Percentiles rank a stretch among this genome's conserved stretches.
phyloP scores from a whole-genome alignment of 495 filamentous ascomycete genomes.

The Daldinia vernicosa region DNA sequence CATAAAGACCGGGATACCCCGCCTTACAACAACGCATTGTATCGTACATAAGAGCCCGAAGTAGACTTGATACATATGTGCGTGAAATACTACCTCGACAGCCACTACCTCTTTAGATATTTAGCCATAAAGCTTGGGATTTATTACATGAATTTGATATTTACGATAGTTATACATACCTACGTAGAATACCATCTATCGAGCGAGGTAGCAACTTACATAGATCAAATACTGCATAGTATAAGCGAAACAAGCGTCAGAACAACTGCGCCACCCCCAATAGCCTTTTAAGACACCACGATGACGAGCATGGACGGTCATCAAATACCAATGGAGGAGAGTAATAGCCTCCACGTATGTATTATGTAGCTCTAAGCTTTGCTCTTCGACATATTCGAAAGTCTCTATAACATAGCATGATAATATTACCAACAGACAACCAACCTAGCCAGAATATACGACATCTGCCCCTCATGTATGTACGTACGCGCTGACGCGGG shows the following conservation, averaged over 20 bases:
- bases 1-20: constrained; percentile 3
- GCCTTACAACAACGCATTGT: neutral
- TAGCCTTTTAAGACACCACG: constrained; percentile 17
- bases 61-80: neutral
- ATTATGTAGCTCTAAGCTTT: neutral
- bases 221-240: neutral
- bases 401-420: neutral
- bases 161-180: no score
- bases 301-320: constrained; percentile 17
- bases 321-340: neutral
- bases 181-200: neutral
- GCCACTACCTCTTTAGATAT: neutral
- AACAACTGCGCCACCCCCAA: constrained; percentile 36
- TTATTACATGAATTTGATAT: no score
- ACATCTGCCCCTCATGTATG: neutral
- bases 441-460: neutral
- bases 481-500: neutral
- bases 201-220: neutral
- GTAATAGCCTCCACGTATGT: neutral
- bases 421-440: neutral
- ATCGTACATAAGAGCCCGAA: no score
- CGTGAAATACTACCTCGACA: neutral
- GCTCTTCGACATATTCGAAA: neutral
- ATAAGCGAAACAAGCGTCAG: constrained; percentile 7
- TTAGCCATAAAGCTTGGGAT: neutral